Evolutionary conservation across 148 eudicot species (phyloP).

Genomic region (Mesembryanthemum crystallinum): DNA sequence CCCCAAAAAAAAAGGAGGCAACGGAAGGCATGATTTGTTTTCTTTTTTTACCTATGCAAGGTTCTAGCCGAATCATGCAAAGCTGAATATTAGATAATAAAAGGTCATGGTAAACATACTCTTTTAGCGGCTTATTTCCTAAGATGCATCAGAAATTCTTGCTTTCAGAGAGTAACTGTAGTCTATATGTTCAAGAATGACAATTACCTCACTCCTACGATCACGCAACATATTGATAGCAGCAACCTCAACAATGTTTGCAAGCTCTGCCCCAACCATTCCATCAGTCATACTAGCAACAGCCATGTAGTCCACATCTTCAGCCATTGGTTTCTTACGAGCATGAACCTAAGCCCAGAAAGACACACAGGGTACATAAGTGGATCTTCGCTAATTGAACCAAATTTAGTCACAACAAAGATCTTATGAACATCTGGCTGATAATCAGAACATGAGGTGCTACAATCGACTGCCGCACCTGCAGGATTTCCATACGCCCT

Average conservation of each 20-base stretch:
- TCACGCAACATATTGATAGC: conserved; percentile 88
- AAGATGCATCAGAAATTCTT: too few species aligned
- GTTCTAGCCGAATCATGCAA: too few species aligned
- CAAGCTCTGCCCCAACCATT: conserved; percentile 97
- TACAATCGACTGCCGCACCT: conserved; percentile 49
- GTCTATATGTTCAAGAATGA: conserved; percentile 3
- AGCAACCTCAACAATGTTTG: conserved; percentile 89
- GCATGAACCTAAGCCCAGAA: conserved; percentile 72
- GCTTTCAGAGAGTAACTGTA: too few species aligned
- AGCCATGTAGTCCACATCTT: conserved; percentile 83
- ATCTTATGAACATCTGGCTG: not conserved
- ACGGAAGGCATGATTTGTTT: too few species aligned
- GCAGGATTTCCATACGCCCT: conserved; percentile 75
- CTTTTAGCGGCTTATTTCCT: not conserved
- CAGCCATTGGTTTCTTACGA: conserved; percentile 87
- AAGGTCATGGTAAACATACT: not conserved
- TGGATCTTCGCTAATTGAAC: not conserved
- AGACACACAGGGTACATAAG: conserved; percentile 4
- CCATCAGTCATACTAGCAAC: conserved; percentile 88
- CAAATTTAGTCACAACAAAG: not conserved
- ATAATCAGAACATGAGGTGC: not conserved
- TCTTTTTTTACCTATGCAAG: too few species aligned
- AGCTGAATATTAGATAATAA: too few species aligned
- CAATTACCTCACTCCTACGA: conserved; percentile 72
- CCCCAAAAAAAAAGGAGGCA: too few species aligned